Evolutionary conservation across 2,329 filamentous ascomycete genomes (phyloP), one percentile per base, ranked within the genome.

Genomic region (Pseudogymnoascus sp.): DNA sequence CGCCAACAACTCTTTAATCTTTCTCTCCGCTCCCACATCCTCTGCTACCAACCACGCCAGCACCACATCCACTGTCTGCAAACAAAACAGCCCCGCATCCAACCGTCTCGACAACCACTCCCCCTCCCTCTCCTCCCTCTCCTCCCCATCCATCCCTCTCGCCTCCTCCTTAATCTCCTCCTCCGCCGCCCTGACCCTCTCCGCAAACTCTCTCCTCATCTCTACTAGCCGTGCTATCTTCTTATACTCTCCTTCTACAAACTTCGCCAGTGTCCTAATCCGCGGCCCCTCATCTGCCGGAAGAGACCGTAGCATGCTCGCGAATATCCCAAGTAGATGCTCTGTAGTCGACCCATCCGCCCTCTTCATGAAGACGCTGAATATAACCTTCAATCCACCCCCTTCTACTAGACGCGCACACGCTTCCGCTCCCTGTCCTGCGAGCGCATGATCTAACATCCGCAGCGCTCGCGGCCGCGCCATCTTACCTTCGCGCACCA

Each of bases 41-140:
- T 99, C 95, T 0, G 93, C 95, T 6, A 91, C 82, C 33, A 97
- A 80, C 95, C 95, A 99, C 11, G 93, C 90, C 31, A 99, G 76
- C 31, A 95, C 85, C 0, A 92, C 82, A 77, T 97, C 93, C 53
- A 95, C 84, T 2, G 85, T 89, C 77, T 96, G 91, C 63, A 97
- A 76, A 26, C 85, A 88, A 73, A 90, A 96, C 5, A 97, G 77
- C 0, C 95, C 95, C 0, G 90, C 91, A 67, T 96, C 92, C 14
- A 97, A 80, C 59, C 90, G 81, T 61, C 86, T 80, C 0, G 88
- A 86, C 24, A 96, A 81, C 82, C 87, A 93, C 69, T 90, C 90
- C 59, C 86, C 81, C 14, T 84, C 85, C 71, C 85, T 79, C 24
- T 82, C 80, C 61, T 86, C 83, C 65, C 78, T 79, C 37, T 88